phyloP scores from a whole-genome alignment of 2,329 filamentous ascomycete genomes.

The Ophiostoma triangulosporum region DNA sequence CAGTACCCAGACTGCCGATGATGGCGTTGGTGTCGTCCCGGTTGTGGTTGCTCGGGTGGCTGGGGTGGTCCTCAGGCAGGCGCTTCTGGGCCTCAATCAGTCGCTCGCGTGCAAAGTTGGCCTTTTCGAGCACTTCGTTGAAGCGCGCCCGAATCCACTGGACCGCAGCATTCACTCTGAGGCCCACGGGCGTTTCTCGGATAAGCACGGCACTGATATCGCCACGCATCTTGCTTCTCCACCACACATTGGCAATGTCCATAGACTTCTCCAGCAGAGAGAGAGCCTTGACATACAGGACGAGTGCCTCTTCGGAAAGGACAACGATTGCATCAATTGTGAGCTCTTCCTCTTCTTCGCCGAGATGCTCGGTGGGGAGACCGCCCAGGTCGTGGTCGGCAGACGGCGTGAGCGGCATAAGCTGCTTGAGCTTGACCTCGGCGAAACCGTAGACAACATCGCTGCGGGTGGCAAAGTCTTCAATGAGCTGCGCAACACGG shows the following conservation, averaged over 20 bases:
- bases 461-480: conserved; percentile 83
- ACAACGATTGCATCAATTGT: conserved; percentile 76
- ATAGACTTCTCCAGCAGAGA: conserved; percentile 85
- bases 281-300: conserved; percentile 90
- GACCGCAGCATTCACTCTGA: conserved; percentile 80
- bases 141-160: conserved; percentile 91
- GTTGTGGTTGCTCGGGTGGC: conserved; percentile 64
- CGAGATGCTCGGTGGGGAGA: conserved; percentile 35
- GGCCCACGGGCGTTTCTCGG: conserved; percentile 38
- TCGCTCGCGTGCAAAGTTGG: conserved; percentile 81
- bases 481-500: conserved; percentile 65
- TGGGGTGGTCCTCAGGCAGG: conserved; percentile 72
- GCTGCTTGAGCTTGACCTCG: conserved; percentile 95
- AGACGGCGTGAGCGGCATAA: conserved; percentile 78
- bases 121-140: conserved; percentile 95
- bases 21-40: conserved; percentile 19
- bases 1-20: conserved; percentile 30
- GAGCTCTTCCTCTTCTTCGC: conserved; percentile 60
- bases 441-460: conserved; percentile 97
- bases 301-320: conserved; percentile 85
- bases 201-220: conserved; percentile 31
- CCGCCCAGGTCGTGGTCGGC: conserved; percentile 57
- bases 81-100: conserved; percentile 74
- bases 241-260: conserved; percentile 90
- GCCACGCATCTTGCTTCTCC: conserved; percentile 62